Evolutionary conservation across 164 flowering plant species (phyloP), one percentile per base, ranked within the genome.

Genomic region (Hamamelis virginiana): DNA sequence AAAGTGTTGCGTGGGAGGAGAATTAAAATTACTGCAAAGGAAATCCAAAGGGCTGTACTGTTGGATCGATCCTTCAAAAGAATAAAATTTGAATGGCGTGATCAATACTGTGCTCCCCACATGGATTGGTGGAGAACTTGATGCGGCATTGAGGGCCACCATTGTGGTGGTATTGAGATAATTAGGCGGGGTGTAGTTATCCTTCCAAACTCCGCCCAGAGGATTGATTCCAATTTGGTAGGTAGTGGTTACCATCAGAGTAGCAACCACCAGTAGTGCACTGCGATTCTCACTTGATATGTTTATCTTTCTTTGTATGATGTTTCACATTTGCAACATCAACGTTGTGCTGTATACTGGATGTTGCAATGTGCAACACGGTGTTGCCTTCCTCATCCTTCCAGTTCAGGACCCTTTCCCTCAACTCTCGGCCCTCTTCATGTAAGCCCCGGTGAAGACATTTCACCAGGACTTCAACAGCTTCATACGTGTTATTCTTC

Each of bases 331-430:
- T n/a, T n/a, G n/a, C n/a, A n/a, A n/a, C n/a, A n/a, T n/a, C n/a
- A n/a, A n/a, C n/a, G n/a, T n/a, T n/a, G n/a, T n/a, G n/a, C n/a
- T n/a, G n/a, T n/a, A n/a, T n/a, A 15, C 0, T 69, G 8, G 16
- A 18, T 9, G 22, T 52, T 43, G 80, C 80, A 46, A 74, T 59
- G 8, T 74, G 75, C 60, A 70, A 41, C 22, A 66, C 69, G 26
- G 76, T 75, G 48, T 75, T 69, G 22, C 76, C 76, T 22, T 72
- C 72, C 16, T 52, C 69, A 48, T 78, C 78, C 51, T 59, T 60
- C 65, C 65, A 68, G 48, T 74, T 60, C 13, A 74, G 26, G 3
- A 68, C n/a, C 21, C 47, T 51, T 2, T 33, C 28, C 59, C 60
- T 67, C 57, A 26, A 16, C 0, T 8, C 9, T 0, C 5, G 5